A percentile compares a stretch with the other conserved stretches of the same genome.
These are phyloP conservation scores for Apiospora phragmitis DNA, from an alignment of 2,329 filamentous ascomycete species.

Conservation along the genomic window DNA sequence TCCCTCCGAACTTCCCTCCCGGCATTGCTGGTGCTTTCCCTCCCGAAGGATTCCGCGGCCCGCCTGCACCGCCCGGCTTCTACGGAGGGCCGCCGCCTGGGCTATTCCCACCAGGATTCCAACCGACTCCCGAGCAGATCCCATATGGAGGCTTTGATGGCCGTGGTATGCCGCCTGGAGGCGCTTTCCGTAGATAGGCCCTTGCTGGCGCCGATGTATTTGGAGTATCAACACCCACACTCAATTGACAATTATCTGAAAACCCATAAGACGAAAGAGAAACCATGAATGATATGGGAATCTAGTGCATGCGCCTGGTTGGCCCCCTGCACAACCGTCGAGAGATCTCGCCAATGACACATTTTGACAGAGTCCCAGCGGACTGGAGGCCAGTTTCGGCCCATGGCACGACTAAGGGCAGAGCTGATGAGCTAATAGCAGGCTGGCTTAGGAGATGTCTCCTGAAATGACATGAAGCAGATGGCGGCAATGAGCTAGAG, in stretches of 20 bases:
- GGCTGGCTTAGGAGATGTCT: neutral
- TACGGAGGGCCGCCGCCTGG: constrained; percentile 46
- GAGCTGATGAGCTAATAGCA: neutral
- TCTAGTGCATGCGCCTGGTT: neutral
- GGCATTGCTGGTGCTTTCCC: constrained; percentile 49
- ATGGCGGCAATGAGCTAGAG: neutral
- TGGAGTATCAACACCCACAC: neutral
- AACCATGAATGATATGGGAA: neutral
- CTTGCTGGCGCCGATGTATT: neutral
- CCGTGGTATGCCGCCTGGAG: constrained; percentile 52
- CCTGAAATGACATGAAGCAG: neutral
- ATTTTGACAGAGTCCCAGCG: neutral
- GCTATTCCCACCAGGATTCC: constrained; percentile 60
- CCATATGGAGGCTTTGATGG: constrained; percentile 56
- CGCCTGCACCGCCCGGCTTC: constrained; percentile 33
- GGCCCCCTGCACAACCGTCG: neutral
- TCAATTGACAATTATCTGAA: neutral
- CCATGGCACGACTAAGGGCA: neutral
- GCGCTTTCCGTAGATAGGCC: constrained; percentile 37
- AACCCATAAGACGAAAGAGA: neutral
- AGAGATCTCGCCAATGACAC: neutral
- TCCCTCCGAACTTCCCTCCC: constrained; percentile 61
- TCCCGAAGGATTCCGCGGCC: constrained; percentile 50
- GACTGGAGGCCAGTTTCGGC: neutral
- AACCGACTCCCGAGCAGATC: constrained; percentile 51